Base-by-base conservation (phyloP, 2,329 filamentous ascomycete species). In the Sporothrix brunneoviolacea region DNA sequence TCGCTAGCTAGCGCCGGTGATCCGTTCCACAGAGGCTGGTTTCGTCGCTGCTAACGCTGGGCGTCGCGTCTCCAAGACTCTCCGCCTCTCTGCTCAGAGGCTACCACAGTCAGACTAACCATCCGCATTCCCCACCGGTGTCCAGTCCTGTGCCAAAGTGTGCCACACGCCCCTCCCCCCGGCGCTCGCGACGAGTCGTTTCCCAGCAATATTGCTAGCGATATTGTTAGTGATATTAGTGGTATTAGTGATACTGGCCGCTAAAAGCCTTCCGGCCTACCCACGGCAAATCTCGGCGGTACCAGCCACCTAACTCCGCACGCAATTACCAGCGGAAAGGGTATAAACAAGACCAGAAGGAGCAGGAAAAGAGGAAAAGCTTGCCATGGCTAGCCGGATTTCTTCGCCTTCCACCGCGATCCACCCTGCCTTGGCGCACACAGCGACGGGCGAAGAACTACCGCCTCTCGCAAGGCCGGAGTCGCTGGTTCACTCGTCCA, bases 371-470 rank as follows among this genome's bases (percentile, higher is more conserved):
- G 16, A 28, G 19, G 28, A 16, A 40, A 35, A 38, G 50, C 41
- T 37, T 27, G 33, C 43, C 42, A 70, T 71, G 68, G 61, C 68
- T 55, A 67, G 65, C 55, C 57, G 63, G 56, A 57, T 72, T 55
- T 63, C 64, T 39, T 75, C 74, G 57, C 72, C 75, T 53, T 67
- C 68, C 52, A 68, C 69, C 50, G 68, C 72, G 57, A 68, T 78
- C 66, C 74, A 79, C 69, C 72, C 74, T 61, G 67, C 66, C 56
- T 69, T 78, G 49, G 41, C 44, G 28, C 50, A 48, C 40, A 38
- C 47, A 35, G 24, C 45, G 21, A 13, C n/a, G 10, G 24, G 15
- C 16, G n/a, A 21, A 18, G 24, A 28, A 28, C 39, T 50, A 44
- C 56, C 45, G 47, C 57, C 56, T 33, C 48, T 59, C 46, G 50